Evolutionary conservation across 192 early-diverging fungal species (phyloP).

Genomic region (Anaeromyces robustus): DNA sequence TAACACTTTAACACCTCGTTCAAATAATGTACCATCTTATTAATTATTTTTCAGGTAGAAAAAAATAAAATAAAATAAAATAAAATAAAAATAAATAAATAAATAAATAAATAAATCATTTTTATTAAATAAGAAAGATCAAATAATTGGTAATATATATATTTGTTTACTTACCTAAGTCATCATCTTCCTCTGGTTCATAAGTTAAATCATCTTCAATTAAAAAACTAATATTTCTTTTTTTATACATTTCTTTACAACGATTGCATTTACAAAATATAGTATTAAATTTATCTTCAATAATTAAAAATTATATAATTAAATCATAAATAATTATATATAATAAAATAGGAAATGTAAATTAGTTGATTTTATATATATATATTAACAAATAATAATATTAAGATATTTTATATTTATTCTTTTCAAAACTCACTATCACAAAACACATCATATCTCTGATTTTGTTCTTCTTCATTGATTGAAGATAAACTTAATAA

Average conservation of each 20-base stretch:
- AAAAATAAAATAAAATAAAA: too few relatives aligned
- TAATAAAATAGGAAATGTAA: too few relatives aligned
- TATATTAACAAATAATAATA: too few relatives aligned
- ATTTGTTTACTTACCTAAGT: not conserved
- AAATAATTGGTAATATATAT: too few relatives aligned
- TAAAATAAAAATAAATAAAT: too few relatives aligned
- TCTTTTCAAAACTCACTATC: not conserved
- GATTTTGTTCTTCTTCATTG: not conserved
- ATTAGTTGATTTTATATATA: too few relatives aligned
- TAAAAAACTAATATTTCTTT: not conserved
- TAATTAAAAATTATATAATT: not conserved
- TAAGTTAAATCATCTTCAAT: not conserved
- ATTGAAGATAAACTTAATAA: not conserved
- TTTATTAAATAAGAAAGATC: too few relatives aligned
- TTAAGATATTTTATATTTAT: too few relatives aligned
- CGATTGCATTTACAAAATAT: not conserved
- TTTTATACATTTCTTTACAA: not conserved
- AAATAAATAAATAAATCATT: too few relatives aligned
- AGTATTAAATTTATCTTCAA: not conserved
- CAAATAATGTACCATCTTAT: not conserved
- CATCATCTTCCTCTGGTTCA: not conserved
- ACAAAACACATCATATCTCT: not conserved
- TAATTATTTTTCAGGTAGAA: too few relatives aligned
- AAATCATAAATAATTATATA: not conserved
- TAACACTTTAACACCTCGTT: not conserved